Evolutionary conservation across 306 rosid species (phyloP), one percentile per base, ranked within the genome.

Genomic region (Vachellia pachyceras): DNA sequence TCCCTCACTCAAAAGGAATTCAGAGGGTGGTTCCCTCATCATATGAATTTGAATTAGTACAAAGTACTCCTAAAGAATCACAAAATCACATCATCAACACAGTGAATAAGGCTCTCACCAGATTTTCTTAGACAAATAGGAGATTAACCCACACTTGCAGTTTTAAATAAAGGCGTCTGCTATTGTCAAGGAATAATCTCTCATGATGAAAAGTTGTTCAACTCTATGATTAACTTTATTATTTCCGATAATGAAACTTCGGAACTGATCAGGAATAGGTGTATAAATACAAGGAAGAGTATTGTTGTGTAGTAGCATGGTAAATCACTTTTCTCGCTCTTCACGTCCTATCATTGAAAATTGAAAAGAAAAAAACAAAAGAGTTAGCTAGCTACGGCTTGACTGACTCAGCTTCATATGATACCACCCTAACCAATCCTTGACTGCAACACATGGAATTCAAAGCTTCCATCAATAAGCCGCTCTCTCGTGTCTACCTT

Each of bases 321-420:
- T 41, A 61, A 46, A 45, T 5, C 29, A 37, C 18, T 50, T 72
- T 72, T 5, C 61, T 41, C 13, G 14, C 60, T 72, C 67, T 63
- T 71, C 70, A 22, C 50, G 10, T 72, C 75, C 36, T 42, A 37
- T 47, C 66, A 58, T 83, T 72, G 86, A 73, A 82, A 83, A 82
- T 35, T 13, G 82, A 78, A 73, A 72, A 55, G 3, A 52, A 72
- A 29, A 67, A 72, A 78, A 83, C 86, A 83, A 83, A 81, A 66
- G 54, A 7, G 82, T 83, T 83, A 78, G 86, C 79, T 83, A 54
- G 76, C 75, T 77, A 10, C 18, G 46, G 35, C 39, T 73, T 83
- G 83, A 78, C 86, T 15, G 83, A 78, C 86, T 15, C 63, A 58
- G 12, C 11, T 40, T 57, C 78, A 29, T 29, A 36, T 76, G 22